These are phyloP conservation scores for Bremia lactucae DNA, from an alignment of 352 stramenopile genomes.

Conservation along the genomic window DNA sequence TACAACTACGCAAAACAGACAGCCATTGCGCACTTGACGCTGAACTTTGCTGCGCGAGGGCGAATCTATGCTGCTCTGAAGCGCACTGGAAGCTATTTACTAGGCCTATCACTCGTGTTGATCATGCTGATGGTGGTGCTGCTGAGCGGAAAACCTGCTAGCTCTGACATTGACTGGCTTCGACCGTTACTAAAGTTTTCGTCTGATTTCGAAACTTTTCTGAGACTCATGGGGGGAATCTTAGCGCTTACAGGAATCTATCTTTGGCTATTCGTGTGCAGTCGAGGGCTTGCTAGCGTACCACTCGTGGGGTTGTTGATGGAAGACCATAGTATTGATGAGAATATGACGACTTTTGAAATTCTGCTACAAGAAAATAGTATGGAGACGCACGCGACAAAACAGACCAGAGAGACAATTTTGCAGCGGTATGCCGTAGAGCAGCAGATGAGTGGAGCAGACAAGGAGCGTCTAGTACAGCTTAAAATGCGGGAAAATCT, in stretches of 20 bases:
- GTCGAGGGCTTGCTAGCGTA: slow-evolving; percentile 57
- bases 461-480: slow-evolving; percentile 64
- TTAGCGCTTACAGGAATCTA: slow-evolving; percentile 66
- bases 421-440: slow-evolving; percentile 49
- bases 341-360: slow-evolving; percentile 59
- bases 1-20: slow-evolving; percentile 80
- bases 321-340: slow-evolving; percentile 60
- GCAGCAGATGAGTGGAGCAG: slow-evolving; percentile 54
- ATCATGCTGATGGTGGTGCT: slow-evolving; percentile 58
- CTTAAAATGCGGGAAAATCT: slow-evolving; percentile 60
- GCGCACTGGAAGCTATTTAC: slow-evolving; percentile 63
- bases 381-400: slow-evolving; percentile 54
- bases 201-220: slow-evolving; percentile 58
- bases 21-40: slow-evolving; percentile 73
- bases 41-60: slow-evolving; percentile 41
- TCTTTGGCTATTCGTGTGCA: slow-evolving; percentile 65
- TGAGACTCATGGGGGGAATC: slow-evolving; percentile 62
- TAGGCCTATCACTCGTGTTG: slow-evolving; percentile 55
- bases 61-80: slow-evolving; percentile 54
- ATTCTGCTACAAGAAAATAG: slow-evolving; percentile 64
- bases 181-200: slow-evolving; percentile 69
- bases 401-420: slow-evolving; percentile 63
- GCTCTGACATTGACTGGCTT: slow-evolving; percentile 72
- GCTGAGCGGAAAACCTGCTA: slow-evolving; percentile 66
- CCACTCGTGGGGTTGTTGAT: slow-evolving; percentile 70